phyloP scores from a whole-genome alignment of 805 yeast species.

The Spathaspora hagerdaliae region DNA sequence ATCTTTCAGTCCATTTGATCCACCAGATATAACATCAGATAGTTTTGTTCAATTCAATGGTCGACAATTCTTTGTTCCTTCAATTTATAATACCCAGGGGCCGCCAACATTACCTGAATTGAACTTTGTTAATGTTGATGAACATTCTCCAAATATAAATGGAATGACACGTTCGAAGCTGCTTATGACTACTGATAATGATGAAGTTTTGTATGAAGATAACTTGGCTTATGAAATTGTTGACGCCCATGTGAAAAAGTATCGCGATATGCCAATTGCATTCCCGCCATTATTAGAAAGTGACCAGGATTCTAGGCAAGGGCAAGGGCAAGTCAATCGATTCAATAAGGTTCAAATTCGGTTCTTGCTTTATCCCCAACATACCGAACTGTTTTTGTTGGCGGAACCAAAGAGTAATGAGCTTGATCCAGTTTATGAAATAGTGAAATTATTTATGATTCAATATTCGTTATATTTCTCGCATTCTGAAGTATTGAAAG shows the following conservation, averaged over 20 bases:
- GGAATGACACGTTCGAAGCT: conserved; percentile 4
- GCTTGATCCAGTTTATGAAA: conserved; percentile 60
- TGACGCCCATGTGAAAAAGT: conserved; percentile 22
- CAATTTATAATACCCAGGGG: conserved; percentile 14
- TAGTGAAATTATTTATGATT: conserved; percentile 44
- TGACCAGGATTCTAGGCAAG: background rate
- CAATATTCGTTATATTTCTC: conserved; percentile 40
- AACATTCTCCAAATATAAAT: background rate
- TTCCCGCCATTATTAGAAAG: conserved; percentile 31
- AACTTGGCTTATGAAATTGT: conserved; percentile 28
- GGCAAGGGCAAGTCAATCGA: conserved; percentile 19
- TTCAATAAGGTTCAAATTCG: conserved; percentile 27
- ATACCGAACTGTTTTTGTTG: conserved; percentile 47
- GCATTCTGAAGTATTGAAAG: conserved; percentile 26
- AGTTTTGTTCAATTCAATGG: conserved; percentile 20
- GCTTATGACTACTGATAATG: conserved; percentile 15
- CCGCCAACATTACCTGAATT: conserved; percentile 19
- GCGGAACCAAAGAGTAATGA: conserved; percentile 52
- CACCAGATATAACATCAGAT: conserved; percentile 31
- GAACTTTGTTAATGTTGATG: conserved; percentile 9
- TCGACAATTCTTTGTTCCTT: conserved; percentile 30
- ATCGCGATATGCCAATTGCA: conserved; percentile 29
- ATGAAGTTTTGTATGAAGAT: conserved; percentile 22
- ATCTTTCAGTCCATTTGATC: conserved; percentile 37
- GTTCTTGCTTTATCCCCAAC: conserved; percentile 39